Base-by-base conservation (phyloP, 495 filamentous ascomycete genomes). In the Aspergillus nidulans region DNA sequence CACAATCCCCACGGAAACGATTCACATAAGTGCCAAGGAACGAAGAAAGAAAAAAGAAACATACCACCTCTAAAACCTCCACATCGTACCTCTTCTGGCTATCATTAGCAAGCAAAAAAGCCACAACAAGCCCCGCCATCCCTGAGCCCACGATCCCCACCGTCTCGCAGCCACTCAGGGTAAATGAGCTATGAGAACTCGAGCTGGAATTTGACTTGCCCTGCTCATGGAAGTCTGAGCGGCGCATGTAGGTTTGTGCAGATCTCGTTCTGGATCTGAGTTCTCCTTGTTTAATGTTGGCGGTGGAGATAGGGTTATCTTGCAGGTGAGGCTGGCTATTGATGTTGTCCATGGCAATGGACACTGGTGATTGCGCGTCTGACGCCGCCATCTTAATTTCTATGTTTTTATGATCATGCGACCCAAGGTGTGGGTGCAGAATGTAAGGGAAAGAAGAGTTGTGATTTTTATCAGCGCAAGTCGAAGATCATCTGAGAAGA, bases 81-180 rank as follows among this genome's bases (percentile, higher is more conserved):
- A 82, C 75, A 1, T 69, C 50, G 28, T 28, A 52, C 23, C 38
- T 25, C 6, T 6, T 21, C 38, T 28, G n/a, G 2, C 5, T 19
- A 30, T 52, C 49, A 30, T 20, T 42, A 12, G 10, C 38, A 16
- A 83, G 67, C 24, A 83, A 64, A 52, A 78, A 75, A 3, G 78
- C 78, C 0, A 70, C 69, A 13, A 77, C 74, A 52, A 83, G 66
- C 9, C 81, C 81, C 1, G 81, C 79, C 69, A 84, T 71, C 7
- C 81, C 80, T 7, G 78, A 77, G 50, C 81, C 79, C 16, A 84
- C 63, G 34, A 84, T 67, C 30, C 78, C 78, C 25, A 79, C 74
- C n/a, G 19, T 34, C 48, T 18, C 44, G 24, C 24, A 12, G 24
- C 19, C 41, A 20, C 19, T 16, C 10, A 23, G 41, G 41, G 15